These are phyloP conservation scores for Aspergillus pseudonomiae DNA, from an alignment of 2,329 filamentous ascomycete genomes.

Conservation along the genomic window DNA sequence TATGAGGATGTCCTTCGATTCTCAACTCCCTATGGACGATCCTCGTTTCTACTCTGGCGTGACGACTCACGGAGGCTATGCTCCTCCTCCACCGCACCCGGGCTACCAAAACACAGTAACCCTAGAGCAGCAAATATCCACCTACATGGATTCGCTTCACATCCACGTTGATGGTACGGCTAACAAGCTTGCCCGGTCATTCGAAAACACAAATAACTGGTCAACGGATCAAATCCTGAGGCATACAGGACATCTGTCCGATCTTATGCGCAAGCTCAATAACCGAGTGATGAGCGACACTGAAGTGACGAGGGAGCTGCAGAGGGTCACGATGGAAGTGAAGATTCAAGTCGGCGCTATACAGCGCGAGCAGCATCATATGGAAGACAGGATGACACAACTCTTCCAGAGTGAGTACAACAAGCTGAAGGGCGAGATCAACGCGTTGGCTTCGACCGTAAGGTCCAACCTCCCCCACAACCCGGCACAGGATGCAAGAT, in stretches of 20 bases:
- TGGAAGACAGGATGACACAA: constrained; percentile 15
- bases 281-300: constrained; percentile 16
- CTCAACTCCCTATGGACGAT: background rate
- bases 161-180: constrained; percentile 22
- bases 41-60: constrained; percentile 14
- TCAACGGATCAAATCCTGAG: constrained; percentile 25
- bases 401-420: constrained; percentile 18
- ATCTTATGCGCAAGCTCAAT: constrained; percentile 20
- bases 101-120: constrained; percentile 26
- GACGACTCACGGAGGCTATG: constrained; percentile 27
- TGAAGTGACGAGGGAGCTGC: constrained; percentile 19
- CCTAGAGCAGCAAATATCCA: constrained; percentile 25
- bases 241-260: constrained; percentile 21
- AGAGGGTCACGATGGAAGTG: constrained; percentile 15
- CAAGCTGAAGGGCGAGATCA: constrained; percentile 19
- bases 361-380: constrained; percentile 13
- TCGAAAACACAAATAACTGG: constrained; percentile 27
- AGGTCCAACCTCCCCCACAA: constrained; percentile 5
- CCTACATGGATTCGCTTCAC: constrained; percentile 25
- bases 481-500: background rate
- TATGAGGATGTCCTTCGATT: background rate
- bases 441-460: background rate
- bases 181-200: constrained; percentile 14
- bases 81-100: constrained; percentile 28
- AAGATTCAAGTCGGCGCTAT: constrained; percentile 14